Base-by-base conservation (phyloP, 2,329 filamentous ascomycete genomes). In the Penicillium digitatum region DNA sequence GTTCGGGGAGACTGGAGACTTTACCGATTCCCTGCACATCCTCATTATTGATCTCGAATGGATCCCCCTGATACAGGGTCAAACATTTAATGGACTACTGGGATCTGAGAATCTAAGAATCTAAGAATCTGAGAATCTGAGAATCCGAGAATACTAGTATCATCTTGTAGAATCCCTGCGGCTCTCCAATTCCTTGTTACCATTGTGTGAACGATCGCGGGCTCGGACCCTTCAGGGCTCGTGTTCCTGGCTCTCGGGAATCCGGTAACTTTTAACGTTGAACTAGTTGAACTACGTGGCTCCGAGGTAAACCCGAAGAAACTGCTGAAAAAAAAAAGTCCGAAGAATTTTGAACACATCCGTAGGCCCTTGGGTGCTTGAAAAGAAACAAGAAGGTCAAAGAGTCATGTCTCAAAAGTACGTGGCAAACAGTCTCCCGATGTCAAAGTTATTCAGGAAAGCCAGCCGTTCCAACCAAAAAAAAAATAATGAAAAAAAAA, bases 201-300 rank as follows among this genome's bases (percentile, higher is more conserved):
- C 38, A 34, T 48, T 49, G 56, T 58, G 52, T 42, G 42, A 52
- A 52, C 48, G 51, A 51, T 49, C 43, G 49, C 16, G 49, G 39
- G 52, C 57, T 60, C 55, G 57, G 55, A 38, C 49, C 57, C 26
- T 26, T 3, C 22, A 22, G 34, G 34, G 10, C 39, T 54, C 51
- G 24, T 56, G 57, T 62, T 56, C 57, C 59, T 58, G 55, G 31
- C 40, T 42, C 37, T 45, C 48, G 52, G 52, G 34, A 45, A 37
- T 43, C 29, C 26, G 27, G 31, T 35, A 40, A 34, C 26, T 38
- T 48, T 51, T 27, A 35, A 45, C 39, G 48, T 29, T 45, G 5
- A 20, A 45, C 29, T 45, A 35, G 22, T 35, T 16, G 18, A 43
- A 14, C 24, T 27, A 24, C 6, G 3, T 43, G 29, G 16, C 4